These are phyloP conservation scores for Pythium graminicola DNA, from an alignment of 352 stramenopile species.

Conservation along the genomic window DNA sequence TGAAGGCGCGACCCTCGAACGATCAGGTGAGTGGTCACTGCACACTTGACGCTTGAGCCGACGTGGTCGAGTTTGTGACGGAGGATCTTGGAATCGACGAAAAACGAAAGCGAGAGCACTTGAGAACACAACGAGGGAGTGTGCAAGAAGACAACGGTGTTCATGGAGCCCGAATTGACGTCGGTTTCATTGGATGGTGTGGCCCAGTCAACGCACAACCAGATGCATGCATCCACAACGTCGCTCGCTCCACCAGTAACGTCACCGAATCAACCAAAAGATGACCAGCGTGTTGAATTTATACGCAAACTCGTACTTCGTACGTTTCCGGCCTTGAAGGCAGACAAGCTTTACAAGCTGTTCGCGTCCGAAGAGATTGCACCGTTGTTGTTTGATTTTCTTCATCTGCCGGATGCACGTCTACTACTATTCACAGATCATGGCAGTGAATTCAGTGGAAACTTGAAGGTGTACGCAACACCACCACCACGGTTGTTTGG, in stretches of 20 bases:
- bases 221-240: slow-evolving; percentile 7
- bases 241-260: neutral
- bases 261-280: slow-evolving; percentile 29
- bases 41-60: too few species aligned
- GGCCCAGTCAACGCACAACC: slow-evolving; percentile 2
- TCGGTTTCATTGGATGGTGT: neutral
- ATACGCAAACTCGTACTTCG: slow-evolving; percentile 54
- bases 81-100: too few species aligned
- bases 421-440: slow-evolving; percentile 71
- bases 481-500: slow-evolving; percentile 46
- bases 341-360: slow-evolving; percentile 46
- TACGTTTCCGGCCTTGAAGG: slow-evolving; percentile 59
- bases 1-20: too few species aligned
- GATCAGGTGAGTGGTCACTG: too few species aligned
- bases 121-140: too few species aligned
- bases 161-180: slow-evolving; percentile 17
- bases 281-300: slow-evolving; percentile 60
- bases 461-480: slow-evolving; percentile 55
- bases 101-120: too few species aligned
- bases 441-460: slow-evolving; percentile 42
- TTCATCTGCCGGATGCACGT: slow-evolving; percentile 51
- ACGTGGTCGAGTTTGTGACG: too few species aligned
- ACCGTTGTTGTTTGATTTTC: slow-evolving; percentile 60
- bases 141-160: too few species aligned
- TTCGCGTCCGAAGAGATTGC: slow-evolving; percentile 61